A percentile compares a stretch with the other conserved stretches of the same genome.
Evolutionary conservation across 331 rosid genomes (phyloP).

Genomic region (Acacia concinna): DNA sequence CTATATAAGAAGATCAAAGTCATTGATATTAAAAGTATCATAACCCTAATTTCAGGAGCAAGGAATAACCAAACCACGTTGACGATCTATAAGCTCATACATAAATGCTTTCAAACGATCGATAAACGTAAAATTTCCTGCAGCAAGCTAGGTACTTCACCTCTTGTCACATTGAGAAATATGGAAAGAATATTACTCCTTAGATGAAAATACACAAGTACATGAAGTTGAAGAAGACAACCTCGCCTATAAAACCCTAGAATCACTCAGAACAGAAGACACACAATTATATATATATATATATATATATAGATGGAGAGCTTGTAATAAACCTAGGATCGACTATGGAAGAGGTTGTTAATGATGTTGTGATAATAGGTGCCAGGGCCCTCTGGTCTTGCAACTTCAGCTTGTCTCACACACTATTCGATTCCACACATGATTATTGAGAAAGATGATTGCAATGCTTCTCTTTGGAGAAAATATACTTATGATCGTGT

Average conservation of each 20-base stretch:
- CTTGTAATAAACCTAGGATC: not conserved
- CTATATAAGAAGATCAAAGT: no score
- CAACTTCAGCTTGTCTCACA: conserved; percentile 49
- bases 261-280: not conserved
- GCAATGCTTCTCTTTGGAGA: conserved; percentile 63
- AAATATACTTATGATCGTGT: conserved; percentile 57
- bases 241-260: not conserved
- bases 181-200: not conserved
- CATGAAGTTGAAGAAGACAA: not conserved
- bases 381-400: conserved; percentile 73
- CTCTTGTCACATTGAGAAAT: not conserved
- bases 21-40: no score
- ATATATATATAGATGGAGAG: no score
- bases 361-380: conserved; percentile 49
- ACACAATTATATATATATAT: no score
- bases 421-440: conserved; percentile 42
- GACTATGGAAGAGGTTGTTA: conserved; percentile 2
- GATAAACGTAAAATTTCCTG: not conserved
- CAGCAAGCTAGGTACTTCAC: not conserved
- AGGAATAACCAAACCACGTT: no score
- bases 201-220: not conserved
- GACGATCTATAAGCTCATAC: no score
- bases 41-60: no score
- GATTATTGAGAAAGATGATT: conserved; percentile 60
- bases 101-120: no score